These are phyloP conservation scores for Danielia oregonensis DNA, from an alignment of 805 yeast genomes.

Conservation along the genomic window DNA sequence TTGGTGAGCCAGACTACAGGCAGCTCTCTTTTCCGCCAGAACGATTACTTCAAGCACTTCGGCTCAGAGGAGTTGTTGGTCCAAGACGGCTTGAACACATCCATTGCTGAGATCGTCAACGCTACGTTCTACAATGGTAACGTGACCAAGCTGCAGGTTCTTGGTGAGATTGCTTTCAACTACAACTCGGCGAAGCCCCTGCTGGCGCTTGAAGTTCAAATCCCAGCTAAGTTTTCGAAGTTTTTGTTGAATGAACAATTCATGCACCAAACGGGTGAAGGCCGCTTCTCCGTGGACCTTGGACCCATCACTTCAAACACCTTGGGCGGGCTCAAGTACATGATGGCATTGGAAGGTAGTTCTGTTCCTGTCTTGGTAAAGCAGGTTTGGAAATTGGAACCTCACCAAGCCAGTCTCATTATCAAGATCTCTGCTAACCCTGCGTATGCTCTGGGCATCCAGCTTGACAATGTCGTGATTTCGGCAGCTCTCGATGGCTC, in stretches of 20 bases:
- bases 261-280: conserved; percentile 23
- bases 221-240: conserved; percentile 49
- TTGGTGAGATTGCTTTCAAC: conserved; percentile 86
- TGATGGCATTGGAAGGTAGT: conserved; percentile 42
- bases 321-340: conserved; percentile 78
- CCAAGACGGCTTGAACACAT: conserved; percentile 63
- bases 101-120: conserved; percentile 80
- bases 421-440: conserved; percentile 61
- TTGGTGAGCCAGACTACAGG: conserved; percentile 40
- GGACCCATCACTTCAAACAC: conserved; percentile 57
- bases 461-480: conserved; percentile 57
- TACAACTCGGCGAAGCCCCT: conserved; percentile 38
- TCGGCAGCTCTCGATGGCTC: conserved; percentile 57
- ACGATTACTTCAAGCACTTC: conserved; percentile 39
- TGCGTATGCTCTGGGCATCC: conserved; percentile 35
- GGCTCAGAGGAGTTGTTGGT: conserved; percentile 10
- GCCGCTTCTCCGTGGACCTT: conserved; percentile 43
- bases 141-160: conserved; percentile 53
- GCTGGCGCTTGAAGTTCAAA: conserved; percentile 32
- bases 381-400: conserved; percentile 90
- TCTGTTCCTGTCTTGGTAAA: conserved; percentile 65
- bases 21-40: conserved; percentile 45
- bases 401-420: conserved; percentile 80
- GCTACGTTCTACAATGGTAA: conserved; percentile 71
- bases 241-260: conserved; percentile 40